Percentiles rank a stretch among this genome's conserved stretches.
phyloP scores from a whole-genome alignment of 148 eudicot species.

The Chenopodium album region DNA sequence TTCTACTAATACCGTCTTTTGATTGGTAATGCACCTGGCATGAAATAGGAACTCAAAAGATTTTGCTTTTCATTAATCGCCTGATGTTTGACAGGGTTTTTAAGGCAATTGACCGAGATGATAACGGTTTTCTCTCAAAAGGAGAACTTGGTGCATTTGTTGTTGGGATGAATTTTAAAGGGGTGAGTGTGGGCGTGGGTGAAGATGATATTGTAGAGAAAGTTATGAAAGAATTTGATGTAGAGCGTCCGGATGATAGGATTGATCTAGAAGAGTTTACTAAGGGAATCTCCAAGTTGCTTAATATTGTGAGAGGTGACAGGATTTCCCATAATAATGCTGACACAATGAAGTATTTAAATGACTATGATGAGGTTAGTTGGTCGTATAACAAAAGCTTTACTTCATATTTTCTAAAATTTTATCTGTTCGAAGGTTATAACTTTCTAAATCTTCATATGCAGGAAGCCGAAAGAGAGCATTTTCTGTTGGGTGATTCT shows the following conservation, averaged over 20 bases:
- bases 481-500: constrained; percentile 55
- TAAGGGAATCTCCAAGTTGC: constrained; percentile 62
- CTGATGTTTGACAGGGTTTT: constrained; percentile 53
- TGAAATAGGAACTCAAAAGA: not conserved
- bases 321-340: constrained; percentile 17
- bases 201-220: constrained; percentile 51
- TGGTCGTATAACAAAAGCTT: not conserved
- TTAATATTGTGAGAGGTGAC: constrained; percentile 37
- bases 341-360: constrained; percentile 41
- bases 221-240: constrained; percentile 70
- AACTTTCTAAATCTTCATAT: not conserved
- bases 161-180: constrained; percentile 64
- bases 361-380: constrained; percentile 49
- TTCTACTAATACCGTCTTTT: not conserved
- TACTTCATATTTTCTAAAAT: not conserved
- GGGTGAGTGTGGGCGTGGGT: constrained; percentile 40
- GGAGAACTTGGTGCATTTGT: constrained; percentile 70
- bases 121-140: constrained; percentile 41
- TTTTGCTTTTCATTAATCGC: not conserved
- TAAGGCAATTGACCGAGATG: constrained; percentile 46
- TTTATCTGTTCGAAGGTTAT: not conserved
- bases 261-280: constrained; percentile 52
- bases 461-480: constrained; percentile 69
- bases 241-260: constrained; percentile 32
- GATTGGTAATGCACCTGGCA: constrained; percentile 4